Evolutionary conservation across 2,329 filamentous ascomycete genomes (phyloP), one percentile per base, ranked within the genome.

Genomic region (Neocatenulostroma microsporum): DNA sequence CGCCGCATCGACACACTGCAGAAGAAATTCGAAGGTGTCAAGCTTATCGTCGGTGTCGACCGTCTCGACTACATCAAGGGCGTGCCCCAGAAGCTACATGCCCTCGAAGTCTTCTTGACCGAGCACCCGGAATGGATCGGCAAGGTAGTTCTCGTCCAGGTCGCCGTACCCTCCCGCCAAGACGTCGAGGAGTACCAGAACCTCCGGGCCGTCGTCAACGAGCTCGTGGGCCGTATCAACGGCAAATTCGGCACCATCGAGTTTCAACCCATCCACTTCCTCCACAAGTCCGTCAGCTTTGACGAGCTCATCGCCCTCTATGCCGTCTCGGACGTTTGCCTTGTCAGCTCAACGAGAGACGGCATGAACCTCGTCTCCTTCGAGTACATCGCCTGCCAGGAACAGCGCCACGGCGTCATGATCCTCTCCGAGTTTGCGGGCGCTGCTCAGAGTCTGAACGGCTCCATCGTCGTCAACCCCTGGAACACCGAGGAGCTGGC

Each of bases 171-270:
- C 3, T 94, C 85, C 42, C 76, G 91, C 45, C 85, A 94, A 58
- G 91, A 96, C 55, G 91, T 96, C 39, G 91, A 96, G 56, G 91
- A 96, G 59, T 96, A 98, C 59, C 89, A 96, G 62, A 95, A 96
- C 57, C 72, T 98, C 23, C 81, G 89, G 19, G 87, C 88, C 14
- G 86, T 94, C 3, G 88, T 95, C 57, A 98, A 96, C 60, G 91
- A 98, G 67, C 75, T 96, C 9, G 89, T 96, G 11, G 91, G 91
- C 24, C 78, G 89, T 43, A 96, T 98, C 67, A 98, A 98, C 58
- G 91, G 91, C 56, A 87, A 84, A 58, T 96, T 95, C 56, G 88
- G 89, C 60, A 95, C 88, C 21, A 82, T 96, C 55, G 89, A 96
- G 62, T 96, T 95, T 67, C 95, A 94, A 82, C 91, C 91, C 1